These are phyloP conservation scores for Apiospora marii DNA, from an alignment of 2,329 filamentous ascomycete species.

Conservation along the genomic window DNA sequence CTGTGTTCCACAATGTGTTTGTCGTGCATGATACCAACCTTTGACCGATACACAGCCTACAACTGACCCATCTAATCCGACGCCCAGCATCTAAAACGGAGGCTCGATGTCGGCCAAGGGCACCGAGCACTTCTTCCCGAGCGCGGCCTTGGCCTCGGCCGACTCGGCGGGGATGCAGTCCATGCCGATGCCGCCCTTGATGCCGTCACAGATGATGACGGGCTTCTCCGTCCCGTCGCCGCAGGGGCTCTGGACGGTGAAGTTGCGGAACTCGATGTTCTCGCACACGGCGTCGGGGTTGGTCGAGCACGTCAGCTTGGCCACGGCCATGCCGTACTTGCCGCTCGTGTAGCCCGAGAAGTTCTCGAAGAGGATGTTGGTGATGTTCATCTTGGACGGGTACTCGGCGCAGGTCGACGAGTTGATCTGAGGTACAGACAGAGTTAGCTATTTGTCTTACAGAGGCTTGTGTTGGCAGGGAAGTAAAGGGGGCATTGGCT, in stretches of 20 bases:
- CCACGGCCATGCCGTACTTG: constrained; percentile 61
- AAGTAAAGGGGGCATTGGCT: constrained; percentile 32
- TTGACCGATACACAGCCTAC: no score
- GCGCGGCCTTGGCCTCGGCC: constrained; percentile 26
- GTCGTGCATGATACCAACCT: no score
- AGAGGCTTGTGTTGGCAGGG: neutral
- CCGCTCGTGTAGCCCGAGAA: constrained; percentile 65
- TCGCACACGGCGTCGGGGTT: constrained; percentile 61
- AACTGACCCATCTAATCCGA: no score
- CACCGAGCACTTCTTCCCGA: constrained; percentile 24
- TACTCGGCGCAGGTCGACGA: constrained; percentile 58
- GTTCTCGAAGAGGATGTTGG: constrained; percentile 66
- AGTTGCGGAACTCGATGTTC: constrained; percentile 62
- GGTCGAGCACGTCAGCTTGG: constrained; percentile 62
- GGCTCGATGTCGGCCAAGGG: constrained; percentile 21
- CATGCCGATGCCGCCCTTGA: constrained; percentile 43
- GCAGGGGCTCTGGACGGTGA: constrained; percentile 61
- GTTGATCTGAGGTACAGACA: no score
- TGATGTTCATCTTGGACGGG: constrained; percentile 65
- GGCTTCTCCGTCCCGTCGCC: constrained; percentile 41
- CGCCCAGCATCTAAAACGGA: neutral
- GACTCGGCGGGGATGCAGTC: constrained; percentile 26
- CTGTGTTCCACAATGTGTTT: no score
- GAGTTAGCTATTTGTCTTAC: neutral
- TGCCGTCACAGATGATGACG: constrained; percentile 59